Conservation (phyloP, 2,329 filamentous ascomycete genomes). For the Herpomyces periplanetae region DNA sequence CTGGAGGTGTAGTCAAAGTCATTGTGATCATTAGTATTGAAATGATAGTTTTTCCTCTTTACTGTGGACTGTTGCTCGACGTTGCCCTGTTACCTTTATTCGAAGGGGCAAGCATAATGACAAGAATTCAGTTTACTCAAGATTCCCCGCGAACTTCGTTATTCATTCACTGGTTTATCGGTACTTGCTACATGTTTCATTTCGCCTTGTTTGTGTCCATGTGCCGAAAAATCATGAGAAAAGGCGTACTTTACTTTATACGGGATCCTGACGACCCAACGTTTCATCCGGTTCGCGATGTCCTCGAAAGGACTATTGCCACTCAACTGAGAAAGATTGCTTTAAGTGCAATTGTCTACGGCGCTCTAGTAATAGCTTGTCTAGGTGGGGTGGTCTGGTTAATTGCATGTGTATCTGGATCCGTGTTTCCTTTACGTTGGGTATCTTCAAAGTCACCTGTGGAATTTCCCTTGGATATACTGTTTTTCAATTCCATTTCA, state of each 20-base stretch:
- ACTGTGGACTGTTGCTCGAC: constrained; percentile 70
- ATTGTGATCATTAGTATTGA: constrained; percentile 95
- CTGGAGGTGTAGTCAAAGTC: constrained; percentile 84
- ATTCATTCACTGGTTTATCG: constrained; percentile 95
- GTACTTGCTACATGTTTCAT: constrained; percentile 98
- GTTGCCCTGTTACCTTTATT: constrained; percentile 61
- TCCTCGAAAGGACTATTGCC: constrained; percentile 59
- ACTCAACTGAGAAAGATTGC: constrained; percentile 84
- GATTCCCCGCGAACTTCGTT: constrained; percentile 52
- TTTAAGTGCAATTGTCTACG: constrained; percentile 83
- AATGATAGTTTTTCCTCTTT: constrained; percentile 86
- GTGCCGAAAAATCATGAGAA: constrained; percentile 90
- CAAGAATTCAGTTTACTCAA: constrained; percentile 34
- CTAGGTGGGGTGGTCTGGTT: constrained; percentile 85
- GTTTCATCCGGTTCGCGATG: constrained; percentile 85
- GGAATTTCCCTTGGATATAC: constrained; percentile 66
- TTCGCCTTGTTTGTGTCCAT: constrained; percentile 94
- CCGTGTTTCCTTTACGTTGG: constrained; percentile 63
- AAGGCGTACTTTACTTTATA: constrained; percentile 85
- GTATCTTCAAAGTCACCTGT: constrained; percentile 63
- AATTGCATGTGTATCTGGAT: constrained; percentile 22
- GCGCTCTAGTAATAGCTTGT: constrained; percentile 60
- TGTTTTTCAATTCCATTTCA: constrained; percentile 91
- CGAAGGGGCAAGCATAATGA: constrained; percentile 31
- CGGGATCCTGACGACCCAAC: constrained; percentile 90